Evolutionary conservation across 441 rosid species (phyloP), one percentile per base, ranked within the genome.

Genomic region (Gossypium trilobum): DNA sequence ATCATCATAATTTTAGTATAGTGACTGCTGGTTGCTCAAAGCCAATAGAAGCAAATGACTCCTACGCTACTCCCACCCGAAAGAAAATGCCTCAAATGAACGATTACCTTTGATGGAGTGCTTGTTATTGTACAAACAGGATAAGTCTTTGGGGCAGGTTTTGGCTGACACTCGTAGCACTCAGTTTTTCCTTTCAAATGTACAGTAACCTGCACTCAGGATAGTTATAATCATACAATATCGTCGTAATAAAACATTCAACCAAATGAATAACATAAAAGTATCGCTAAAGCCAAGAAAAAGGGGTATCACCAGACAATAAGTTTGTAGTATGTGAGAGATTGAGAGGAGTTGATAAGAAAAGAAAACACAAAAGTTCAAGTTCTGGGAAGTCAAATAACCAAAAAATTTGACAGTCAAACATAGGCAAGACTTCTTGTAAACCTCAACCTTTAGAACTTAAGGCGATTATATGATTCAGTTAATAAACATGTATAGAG

Each of bases 81-180:
- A 57, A 42, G 10, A 57, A 76, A 65, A 46, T 56, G 8, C 4
- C n/a, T 65, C 22, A 17, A 27, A 42, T 4, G 69, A 61, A 33
- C 50, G 69, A 16, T 72, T 85, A 95, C 99, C 97, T 91, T 92
- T 63, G 99, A 88, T 33, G 99, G 99, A 60, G 97, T 95, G 80
- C 97, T 95, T 39, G 99, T 95, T 75, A 95, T 95, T 42, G 97
- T 95, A 81, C 99, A 95, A 67, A 95, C 99, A 74, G 99, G 99
- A 82, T 92, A 95, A 3, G 95, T 87, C 88, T 92, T 95, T 19
- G 99, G 97, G 31, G 97, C 85, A 79, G 97, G 97, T 82, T 92
- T 95, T 68, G 97, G 89, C 77, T 91, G 91, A 78, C 99, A 92
- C 59, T 95, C 99, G 55, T 95, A 95, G 78, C 99, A 95, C 78